These are phyloP conservation scores for Akebia trifoliata DNA, from an alignment of 164 flowering plant genomes.

Conservation along the genomic window DNA sequence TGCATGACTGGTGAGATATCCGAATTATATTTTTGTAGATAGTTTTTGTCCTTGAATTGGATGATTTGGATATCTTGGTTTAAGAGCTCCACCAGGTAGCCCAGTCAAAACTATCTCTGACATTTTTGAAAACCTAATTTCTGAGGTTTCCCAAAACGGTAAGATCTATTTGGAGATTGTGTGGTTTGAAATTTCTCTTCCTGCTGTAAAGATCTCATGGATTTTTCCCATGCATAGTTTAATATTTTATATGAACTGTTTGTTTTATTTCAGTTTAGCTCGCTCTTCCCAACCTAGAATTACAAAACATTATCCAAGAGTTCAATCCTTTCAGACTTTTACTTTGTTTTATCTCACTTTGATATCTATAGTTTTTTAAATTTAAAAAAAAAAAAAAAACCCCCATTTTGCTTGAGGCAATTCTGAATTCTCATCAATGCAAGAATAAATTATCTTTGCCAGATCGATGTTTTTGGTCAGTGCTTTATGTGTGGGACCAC, in stretches of 20 bases:
- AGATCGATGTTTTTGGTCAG: not conserved
- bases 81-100: not conserved
- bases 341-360: not conserved
- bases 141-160: not conserved
- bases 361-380: too few species aligned
- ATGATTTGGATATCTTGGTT: not conserved
- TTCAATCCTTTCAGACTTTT: too few species aligned
- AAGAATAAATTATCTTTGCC: not conserved
- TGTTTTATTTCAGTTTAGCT: too few species aligned
- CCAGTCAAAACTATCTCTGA: not conserved
- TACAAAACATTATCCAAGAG: too few species aligned
- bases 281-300: too few species aligned
- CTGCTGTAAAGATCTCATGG: too few species aligned
- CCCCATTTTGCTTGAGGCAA: not conserved
- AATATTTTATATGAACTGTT: too few species aligned
- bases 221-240: too few species aligned
- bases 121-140: not conserved
- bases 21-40: not conserved
- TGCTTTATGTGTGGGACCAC: not conserved
- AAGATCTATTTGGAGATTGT: too few species aligned
- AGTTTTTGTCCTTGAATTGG: conserved; percentile 3
- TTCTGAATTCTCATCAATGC: not conserved
- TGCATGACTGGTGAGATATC: conserved; percentile 78
- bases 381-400: too few species aligned
- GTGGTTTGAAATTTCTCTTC: too few species aligned